Evolutionary conservation across 129 eudicot genomes (phyloP), one percentile per base, ranked within the genome.

Genomic region (Scalesia atractyloides): DNA sequence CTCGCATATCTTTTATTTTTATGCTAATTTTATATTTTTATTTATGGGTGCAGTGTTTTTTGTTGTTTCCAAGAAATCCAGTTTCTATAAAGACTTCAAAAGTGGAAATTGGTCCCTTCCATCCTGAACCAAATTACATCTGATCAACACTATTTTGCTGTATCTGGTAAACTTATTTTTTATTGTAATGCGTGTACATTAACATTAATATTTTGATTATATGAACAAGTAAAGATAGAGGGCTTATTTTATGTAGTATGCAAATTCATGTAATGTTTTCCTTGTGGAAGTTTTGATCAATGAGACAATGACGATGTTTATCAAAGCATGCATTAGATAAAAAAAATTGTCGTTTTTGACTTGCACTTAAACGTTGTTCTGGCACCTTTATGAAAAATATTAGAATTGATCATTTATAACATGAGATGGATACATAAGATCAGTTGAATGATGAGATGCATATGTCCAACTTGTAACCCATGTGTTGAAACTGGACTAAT

Each of bases 71-170:
- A 88, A 69, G 69, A 85, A 58, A 54, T 82, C 96, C 15, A 79
- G 89, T 80, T 90, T 94, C 82, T 94, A 90, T 60, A 81, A 81
- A 24, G 83, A 84, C 54, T 94, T 94, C 80, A 94, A 77, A 86
- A 76, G 93, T 44, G 97, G 99, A 69, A 88, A 86, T 14, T 94
- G 97, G 99, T 66, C 91, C 16, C 79, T 87, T 59, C 97, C 97
- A 60, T 77, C 81, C n/a, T 84, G 78, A 84, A 66, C 52, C 46
- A 47, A 71, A 20, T 80, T 73, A 53, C 44, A 43, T 73, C 51
- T 60, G 63, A 46, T 47, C 20, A 7, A 7, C 52, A 6, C 5
- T 49, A 24, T 34, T 49, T 44, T 50, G 15, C 22, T 5, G 47
- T 24, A 15, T 74, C 64, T 10, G 39, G 67, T 76, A 30, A 56